phyloP scores from a whole-genome alignment of 2,329 filamentous ascomycete genomes.

The Aspergillus unguis region DNA sequence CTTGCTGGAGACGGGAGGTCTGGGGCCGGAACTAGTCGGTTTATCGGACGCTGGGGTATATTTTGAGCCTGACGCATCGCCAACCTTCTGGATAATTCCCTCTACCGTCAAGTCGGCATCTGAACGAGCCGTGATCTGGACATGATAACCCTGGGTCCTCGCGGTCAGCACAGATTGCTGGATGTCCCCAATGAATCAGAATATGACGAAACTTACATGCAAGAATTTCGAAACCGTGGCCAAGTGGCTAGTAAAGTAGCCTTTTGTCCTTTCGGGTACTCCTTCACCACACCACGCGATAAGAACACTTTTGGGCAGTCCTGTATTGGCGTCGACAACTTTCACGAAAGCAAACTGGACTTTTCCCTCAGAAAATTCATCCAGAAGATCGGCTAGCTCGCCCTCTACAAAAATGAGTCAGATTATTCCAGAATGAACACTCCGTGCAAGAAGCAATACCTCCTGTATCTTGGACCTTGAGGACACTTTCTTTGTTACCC shows the following conservation, averaged over 20 bases:
- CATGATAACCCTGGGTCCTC: constrained; percentile 71
- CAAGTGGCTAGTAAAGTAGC: constrained; percentile 95
- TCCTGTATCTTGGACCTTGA: constrained; percentile 91
- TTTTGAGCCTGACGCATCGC: constrained; percentile 90
- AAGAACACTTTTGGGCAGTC: constrained; percentile 84
- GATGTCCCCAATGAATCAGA: background rate
- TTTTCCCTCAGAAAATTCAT: constrained; percentile 94
- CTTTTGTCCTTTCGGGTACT: constrained; percentile 96
- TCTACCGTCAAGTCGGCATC: constrained; percentile 85
- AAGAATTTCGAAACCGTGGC: constrained; percentile 86
- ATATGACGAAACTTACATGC: constrained; percentile 54
- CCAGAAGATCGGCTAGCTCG: constrained; percentile 81
- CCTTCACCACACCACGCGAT: constrained; percentile 97
- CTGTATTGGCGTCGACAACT: constrained; percentile 90
- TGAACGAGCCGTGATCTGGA: constrained; percentile 93
- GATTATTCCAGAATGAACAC: background rate
- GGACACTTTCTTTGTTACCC: constrained; percentile 82
- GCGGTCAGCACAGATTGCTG: constrained; percentile 2
- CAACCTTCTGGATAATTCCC: constrained; percentile 85
- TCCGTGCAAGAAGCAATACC: constrained; percentile 50
- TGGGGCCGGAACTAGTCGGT: constrained; percentile 52
- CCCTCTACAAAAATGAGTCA: constrained; percentile 61
- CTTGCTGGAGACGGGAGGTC: constrained; percentile 75
- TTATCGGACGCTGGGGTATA: constrained; percentile 70
- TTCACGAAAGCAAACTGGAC: constrained; percentile 97